Evolutionary conservation across 352 stramenopile species (phyloP).

Genomic region (Phytophthora pluvialis): DNA sequence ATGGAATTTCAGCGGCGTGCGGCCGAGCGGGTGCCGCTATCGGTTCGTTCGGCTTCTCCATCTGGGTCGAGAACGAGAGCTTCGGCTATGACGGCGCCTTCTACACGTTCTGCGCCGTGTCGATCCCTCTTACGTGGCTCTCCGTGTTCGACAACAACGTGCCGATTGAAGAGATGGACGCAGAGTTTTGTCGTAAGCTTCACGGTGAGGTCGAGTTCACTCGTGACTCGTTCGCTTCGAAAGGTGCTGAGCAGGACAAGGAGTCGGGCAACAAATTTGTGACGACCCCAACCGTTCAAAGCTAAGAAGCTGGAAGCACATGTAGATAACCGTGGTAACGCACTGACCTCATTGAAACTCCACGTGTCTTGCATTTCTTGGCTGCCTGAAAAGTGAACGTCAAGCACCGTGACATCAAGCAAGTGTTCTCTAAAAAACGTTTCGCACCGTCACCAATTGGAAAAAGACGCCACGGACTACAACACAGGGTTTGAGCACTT

Average conservation of each 20-base stretch:
- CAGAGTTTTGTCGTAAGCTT: slow-evolving; percentile 12
- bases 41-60: slow-evolving; percentile 33
- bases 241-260: background rate
- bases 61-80: slow-evolving; percentile 33
- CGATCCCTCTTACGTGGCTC: slow-evolving; percentile 48
- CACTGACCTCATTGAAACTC: too few relatives aligned
- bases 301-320: too few relatives aligned
- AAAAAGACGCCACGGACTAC: too few relatives aligned
- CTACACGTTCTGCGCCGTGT: slow-evolving; percentile 49
- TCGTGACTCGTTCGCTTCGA: too few relatives aligned
- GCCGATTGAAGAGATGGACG: slow-evolving; percentile 30
- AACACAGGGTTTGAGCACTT: slow-evolving; percentile 8
- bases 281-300: background rate
- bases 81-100: slow-evolving; percentile 32
- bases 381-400: too few relatives aligned
- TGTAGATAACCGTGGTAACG: too few relatives aligned
- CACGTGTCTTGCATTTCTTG: too few relatives aligned
- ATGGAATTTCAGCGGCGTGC: slow-evolving; percentile 62
- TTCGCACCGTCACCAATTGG: too few relatives aligned
- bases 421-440: background rate
- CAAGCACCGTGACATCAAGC: too few relatives aligned
- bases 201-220: slow-evolving; percentile 6
- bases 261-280: background rate
- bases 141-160: slow-evolving; percentile 66
- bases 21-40: slow-evolving; percentile 27